Base-by-base conservation (phyloP, 148 eudicot species). In the Drosera capensis region DNA sequence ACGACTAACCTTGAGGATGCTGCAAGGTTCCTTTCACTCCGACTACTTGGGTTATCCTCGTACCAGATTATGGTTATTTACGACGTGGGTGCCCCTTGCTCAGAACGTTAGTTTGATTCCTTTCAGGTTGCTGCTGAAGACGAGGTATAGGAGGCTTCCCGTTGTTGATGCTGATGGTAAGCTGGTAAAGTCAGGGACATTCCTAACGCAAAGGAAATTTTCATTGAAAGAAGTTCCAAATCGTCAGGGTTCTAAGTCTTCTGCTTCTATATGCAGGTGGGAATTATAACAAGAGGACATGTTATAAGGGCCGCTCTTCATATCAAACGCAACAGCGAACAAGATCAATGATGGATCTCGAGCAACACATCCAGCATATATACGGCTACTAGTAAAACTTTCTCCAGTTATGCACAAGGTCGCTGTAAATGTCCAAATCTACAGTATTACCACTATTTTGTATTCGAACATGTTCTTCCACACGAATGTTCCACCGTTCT, bases 1-100 rank as follows among this genome's bases (percentile, higher is more conserved):
- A 63, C 76, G 20, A 87, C 94, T 41, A 87, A 87, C 72, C 83
- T 88, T 46, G 97, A 83, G 68, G 97, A 88, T 75, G 94, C 94
- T 49, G 92, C 97, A 20, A 77, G 92, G 97, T 88, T 19, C 7
- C 20, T 22, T 41, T 20, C 8, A 7, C 45, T 19, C 45, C 23
- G 18, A 18, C 9, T 11, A 41, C 45, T 19, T 11, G 2, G 6
- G n/a, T 41, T 41, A 17, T 41, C 45, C 23, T 17, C 17, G 5
- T 17, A n/a, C n/a, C n/a, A n/a, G n/a, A n/a, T n/a, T n/a, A n/a
- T n/a, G n/a, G n/a, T n/a, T n/a, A n/a, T n/a, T n/a, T n/a, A n/a
- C n/a, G n/a, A n/a, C n/a, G n/a, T n/a, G n/a, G n/a, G n/a, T n/a
- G n/a, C n/a, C n/a, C n/a, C n/a, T n/a, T n/a, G n/a, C n/a, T n/a